Base-by-base conservation (phyloP, 2,329 filamentous ascomycete species). In the Parastagonospora avenae region DNA sequence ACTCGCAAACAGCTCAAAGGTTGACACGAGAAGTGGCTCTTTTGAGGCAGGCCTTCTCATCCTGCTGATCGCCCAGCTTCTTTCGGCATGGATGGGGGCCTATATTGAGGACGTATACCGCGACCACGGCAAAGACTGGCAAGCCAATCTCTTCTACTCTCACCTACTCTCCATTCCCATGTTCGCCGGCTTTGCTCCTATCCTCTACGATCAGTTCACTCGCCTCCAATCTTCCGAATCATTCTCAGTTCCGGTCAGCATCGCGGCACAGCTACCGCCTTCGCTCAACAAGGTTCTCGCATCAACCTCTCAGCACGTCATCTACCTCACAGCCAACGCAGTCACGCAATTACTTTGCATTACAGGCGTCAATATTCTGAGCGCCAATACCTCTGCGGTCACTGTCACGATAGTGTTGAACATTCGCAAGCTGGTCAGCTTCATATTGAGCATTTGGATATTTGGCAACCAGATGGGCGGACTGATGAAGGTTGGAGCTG, bases 361-460 rank as follows among this genome's bases (percentile, higher is more conserved):
- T 57, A 89, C 92, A 2, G 94, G 94, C 1, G 94, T 99, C 50
- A 97, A 97, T 63, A 82, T 96, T n/a, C 81, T 99, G 4, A 92
- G 91, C 1, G 90, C 93, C 0, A 88, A 88, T 47, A 91, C 91
- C 3, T 93, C 92, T 3, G 95, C 94, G 0, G 82, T 99, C 48
- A 97, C 94, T 0, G 94, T 99, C 19, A 97, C 93, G 1, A 96
- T 99, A 63, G 92, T 97, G 41, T 80, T 99, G 53, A 99, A 97
- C 71, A 90, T 99, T 53, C 85, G 94, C 62, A 99, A 99, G 75
- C 80, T 99, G 15, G 88, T 96, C 48, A 97, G 92, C 65, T 82
- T 97, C 54, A 78, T 97, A 55, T 74, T 97, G 51, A 97, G 92
- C 63, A 95, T 97, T 52, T 93, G 92, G 83, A 75, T 99, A 1